Base-by-base conservation (phyloP, 2,329 filamentous ascomycete species). In the Talaromyces sp. region DNA sequence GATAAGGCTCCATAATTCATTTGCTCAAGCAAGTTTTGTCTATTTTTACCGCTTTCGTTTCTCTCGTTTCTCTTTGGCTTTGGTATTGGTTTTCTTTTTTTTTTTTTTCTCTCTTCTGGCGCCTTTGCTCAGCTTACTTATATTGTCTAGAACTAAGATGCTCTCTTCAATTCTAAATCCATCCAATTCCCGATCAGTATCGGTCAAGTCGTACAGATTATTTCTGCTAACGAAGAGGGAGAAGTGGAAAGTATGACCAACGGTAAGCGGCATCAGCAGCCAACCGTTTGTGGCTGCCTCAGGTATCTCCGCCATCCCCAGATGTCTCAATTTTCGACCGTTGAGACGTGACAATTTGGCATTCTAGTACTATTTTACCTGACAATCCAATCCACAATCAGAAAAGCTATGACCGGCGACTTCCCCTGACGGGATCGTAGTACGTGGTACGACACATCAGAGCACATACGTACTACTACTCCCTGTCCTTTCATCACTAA, bases 1-100 rank as follows among this genome's bases (percentile, higher is more conserved):
- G 68, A 72, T 69, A 68, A 71, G 69, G 65, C 52, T 42, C 58
- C 58, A 60, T 54, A 60, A 44, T 61, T 60, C 57, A 58, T 60
- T 60, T 60, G 44, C 33, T 9, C 57, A 21, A 39, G 21, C 54
- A 57, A 42, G 54, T 57, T 57, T 57, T 40, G 54, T 55, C 54
- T 57, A 57, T 57, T 57, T 57, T 57, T 57, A 42, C 9, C n/a
- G n/a, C n/a, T n/a, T n/a, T n/a, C n/a, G n/a, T n/a, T n/a, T n/a
- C n/a, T n/a, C 1, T 21, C 9, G 7, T 28, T 25, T 39, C 46
- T 50, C 31, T 55, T 31, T 31, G 7, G n/a, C 3, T 11, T 14
- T 39, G 31, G 33, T 56, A 23, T 39, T 37, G 3, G 11, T 31
- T 7, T 18, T 25, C 9, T 33, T 35, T 52, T 7, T 7, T 16